Percentiles rank a stretch among this genome's conserved stretches.
Evolutionary conservation across 2,329 filamentous ascomycete genomes (phyloP).

Genomic region (Scytalidium lignicola): DNA sequence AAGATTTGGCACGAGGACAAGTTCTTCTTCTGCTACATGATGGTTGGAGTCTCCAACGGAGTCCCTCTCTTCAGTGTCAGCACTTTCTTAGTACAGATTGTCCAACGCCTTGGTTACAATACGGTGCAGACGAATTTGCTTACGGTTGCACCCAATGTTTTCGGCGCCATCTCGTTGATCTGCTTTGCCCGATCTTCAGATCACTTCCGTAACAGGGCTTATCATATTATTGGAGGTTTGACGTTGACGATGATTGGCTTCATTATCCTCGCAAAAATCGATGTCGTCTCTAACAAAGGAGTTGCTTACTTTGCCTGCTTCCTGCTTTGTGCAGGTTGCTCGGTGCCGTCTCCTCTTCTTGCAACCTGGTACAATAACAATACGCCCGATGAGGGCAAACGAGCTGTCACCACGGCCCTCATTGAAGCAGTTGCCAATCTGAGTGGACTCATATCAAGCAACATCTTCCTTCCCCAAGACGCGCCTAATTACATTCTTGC

Average conservation of each 20-base stretch:
- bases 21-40: constrained; percentile 40
- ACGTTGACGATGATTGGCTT: constrained; percentile 68
- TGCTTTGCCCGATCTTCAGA: constrained; percentile 66
- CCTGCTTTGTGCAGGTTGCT: constrained; percentile 79
- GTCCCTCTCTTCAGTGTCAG: constrained; percentile 49
- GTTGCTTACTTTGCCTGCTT: constrained; percentile 72
- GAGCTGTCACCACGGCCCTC: constrained; percentile 65
- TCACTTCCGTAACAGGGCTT: constrained; percentile 34
- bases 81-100: constrained; percentile 47
- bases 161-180: constrained; percentile 64
- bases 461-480: constrained; percentile 62
- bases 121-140: constrained; percentile 63
- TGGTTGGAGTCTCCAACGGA: constrained; percentile 48
- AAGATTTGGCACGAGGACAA: constrained; percentile 41
- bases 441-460: constrained; percentile 66
- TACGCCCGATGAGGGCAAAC: constrained; percentile 68
- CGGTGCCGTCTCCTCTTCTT: constrained; percentile 67
- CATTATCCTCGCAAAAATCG: constrained; percentile 67
- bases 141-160: constrained; percentile 71
- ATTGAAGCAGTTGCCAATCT: constrained; percentile 71
- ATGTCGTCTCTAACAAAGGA: constrained; percentile 53
- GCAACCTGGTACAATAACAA: constrained; percentile 73
- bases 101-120: constrained; percentile 38
- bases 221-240: constrained; percentile 65
- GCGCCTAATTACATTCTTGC: constrained; percentile 41